Percentiles rank a stretch among this genome's conserved stretches.
Conservation (phyloP, 345 rosid species). For the Moricandia arvensis region DNA sequence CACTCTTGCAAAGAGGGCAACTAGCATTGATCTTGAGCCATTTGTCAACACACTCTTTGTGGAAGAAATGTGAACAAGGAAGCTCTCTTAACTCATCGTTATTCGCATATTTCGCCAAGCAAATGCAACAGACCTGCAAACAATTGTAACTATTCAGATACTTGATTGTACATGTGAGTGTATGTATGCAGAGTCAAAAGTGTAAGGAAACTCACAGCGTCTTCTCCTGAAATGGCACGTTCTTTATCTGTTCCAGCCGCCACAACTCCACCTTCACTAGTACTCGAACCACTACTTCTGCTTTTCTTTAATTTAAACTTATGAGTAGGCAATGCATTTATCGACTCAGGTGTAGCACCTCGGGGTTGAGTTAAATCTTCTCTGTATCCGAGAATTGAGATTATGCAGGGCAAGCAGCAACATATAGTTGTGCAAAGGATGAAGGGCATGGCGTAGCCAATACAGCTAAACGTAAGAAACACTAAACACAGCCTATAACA, state of each 20-base stretch:
- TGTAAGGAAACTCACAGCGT: conserved; percentile 60
- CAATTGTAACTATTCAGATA: conserved; percentile 7
- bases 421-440: conserved; percentile 95
- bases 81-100: conserved; percentile 94
- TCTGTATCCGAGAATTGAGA: conserved; percentile 87
- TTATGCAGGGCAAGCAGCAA: conserved; percentile 95
- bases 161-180: neutral
- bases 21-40: conserved; percentile 94
- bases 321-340: conserved; percentile 80
- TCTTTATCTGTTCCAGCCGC: conserved; percentile 93
- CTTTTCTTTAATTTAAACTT: conserved; percentile 79
- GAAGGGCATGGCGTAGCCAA: conserved; percentile 99
- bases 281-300: conserved; percentile 48
- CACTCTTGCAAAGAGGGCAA: conserved; percentile 94
- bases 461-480: conserved; percentile 91
- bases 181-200: neutral
- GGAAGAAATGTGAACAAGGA: conserved; percentile 84
- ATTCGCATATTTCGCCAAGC: conserved; percentile 89
- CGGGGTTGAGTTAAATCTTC: conserved; percentile 83
- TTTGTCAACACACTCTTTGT: conserved; percentile 93
- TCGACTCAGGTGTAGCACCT: conserved; percentile 93
- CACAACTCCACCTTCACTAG: conserved; percentile 76
- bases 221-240: conserved; percentile 80
- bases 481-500: conserved; percentile 87
- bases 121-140: conserved; percentile 87